Percentiles rank a stretch among this genome's conserved stretches.
phyloP scores from a whole-genome alignment of 139 green algal species.

The Spirogloea muscicola region DNA sequence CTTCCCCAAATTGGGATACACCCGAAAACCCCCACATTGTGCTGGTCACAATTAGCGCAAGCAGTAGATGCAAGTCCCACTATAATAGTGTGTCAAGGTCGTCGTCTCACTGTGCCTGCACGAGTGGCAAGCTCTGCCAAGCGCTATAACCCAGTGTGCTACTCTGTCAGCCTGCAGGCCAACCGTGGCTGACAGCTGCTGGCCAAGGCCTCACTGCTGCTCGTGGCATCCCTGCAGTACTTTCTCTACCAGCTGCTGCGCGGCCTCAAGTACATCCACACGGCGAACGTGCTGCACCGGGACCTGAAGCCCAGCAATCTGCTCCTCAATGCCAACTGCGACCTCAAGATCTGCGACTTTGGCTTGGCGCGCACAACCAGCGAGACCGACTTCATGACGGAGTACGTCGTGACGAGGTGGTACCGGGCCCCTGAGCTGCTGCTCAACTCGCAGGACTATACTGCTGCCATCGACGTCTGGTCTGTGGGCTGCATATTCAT shows the following conservation, averaged over 20 bases:
- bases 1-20: no score
- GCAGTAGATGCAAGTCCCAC: no score
- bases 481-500: constrained; percentile 60
- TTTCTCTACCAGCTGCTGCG: constrained; percentile 89
- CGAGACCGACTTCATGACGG: constrained; percentile 49
- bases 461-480: constrained; percentile 55
- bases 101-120: no score
- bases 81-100: no score
- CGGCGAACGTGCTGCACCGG: constrained; percentile 84
- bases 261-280: constrained; percentile 85
- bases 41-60: no score
- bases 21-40: no score
- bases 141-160: no score
- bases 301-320: constrained; percentile 97
- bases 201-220: no score
- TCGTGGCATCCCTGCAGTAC: constrained; percentile 67
- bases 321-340: constrained; percentile 92
- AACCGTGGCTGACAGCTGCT: no score
- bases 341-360: constrained; percentile 98
- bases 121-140: no score
- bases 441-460: constrained; percentile 50
- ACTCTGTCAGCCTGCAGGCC: no score
- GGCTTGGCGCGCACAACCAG: constrained; percentile 76
- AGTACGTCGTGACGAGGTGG: constrained; percentile 55
- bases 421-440: constrained; percentile 49